Evolutionary conservation across 2,329 filamentous ascomycete genomes (phyloP).

Genomic region (Myriosclerotinia scirpicola): DNA sequence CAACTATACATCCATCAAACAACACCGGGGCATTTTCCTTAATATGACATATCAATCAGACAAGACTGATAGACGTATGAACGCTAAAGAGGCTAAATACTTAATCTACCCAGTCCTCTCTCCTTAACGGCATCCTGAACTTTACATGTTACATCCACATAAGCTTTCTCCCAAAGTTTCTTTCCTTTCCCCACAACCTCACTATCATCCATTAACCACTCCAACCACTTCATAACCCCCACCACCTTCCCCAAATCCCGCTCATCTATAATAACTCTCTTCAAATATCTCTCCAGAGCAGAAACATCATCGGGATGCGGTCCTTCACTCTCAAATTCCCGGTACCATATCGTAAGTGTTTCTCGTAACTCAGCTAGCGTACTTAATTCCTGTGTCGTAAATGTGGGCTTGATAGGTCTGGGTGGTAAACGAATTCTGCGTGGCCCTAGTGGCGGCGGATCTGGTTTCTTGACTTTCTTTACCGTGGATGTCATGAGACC

Average conservation of each 20-base stretch:
- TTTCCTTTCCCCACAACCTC: slow-evolving; percentile 37
- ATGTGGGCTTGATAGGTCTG: slow-evolving; percentile 55
- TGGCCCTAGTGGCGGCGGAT: slow-evolving; percentile 25
- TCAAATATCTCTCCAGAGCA: slow-evolving; percentile 72
- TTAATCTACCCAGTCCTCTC: slow-evolving; percentile 57
- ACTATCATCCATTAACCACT: slow-evolving; percentile 53
- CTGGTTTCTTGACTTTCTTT: slow-evolving; percentile 32
- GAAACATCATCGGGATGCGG: slow-evolving; percentile 78
- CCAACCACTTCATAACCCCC: slow-evolving; percentile 67
- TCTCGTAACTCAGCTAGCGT: slow-evolving; percentile 64
- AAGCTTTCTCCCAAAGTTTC: slow-evolving; percentile 49
- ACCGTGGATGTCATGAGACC: slow-evolving; percentile 41
- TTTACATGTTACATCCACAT: slow-evolving; percentile 48
- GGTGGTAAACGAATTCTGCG: slow-evolving; percentile 50
- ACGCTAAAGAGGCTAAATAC: slow-evolving; percentile 40
- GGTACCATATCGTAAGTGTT: slow-evolving; percentile 75
- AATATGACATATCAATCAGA: neutral
- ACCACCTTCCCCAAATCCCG: slow-evolving; percentile 73
- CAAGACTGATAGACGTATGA: neutral
- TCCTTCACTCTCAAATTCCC: slow-evolving; percentile 67
- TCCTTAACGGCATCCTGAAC: slow-evolving; percentile 57
- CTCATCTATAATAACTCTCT: slow-evolving; percentile 71
- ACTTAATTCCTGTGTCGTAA: slow-evolving; percentile 59
- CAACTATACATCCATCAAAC: too few species aligned
- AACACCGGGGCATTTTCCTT: too few species aligned